phyloP scores from a whole-genome alignment of 2,329 filamentous ascomycete species.

The Aureobasidium lini region DNA sequence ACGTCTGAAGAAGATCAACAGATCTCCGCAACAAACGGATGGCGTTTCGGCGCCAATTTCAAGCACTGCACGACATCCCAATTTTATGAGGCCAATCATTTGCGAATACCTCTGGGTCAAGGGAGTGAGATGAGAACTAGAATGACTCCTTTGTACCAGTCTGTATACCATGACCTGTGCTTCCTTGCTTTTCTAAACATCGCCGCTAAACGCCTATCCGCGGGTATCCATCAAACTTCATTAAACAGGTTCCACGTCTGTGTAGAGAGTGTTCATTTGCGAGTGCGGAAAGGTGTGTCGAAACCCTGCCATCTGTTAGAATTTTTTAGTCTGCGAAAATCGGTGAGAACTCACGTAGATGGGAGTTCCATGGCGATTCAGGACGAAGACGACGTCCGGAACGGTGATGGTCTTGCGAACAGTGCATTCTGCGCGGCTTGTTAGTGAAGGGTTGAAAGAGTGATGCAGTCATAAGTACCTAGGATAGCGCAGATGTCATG shows the following conservation, averaged over 20 bases:
- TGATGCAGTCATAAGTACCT: constrained; percentile 1
- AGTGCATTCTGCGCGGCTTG: background rate
- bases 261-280: background rate
- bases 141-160: background rate
- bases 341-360: constrained; percentile 38
- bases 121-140: background rate
- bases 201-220: background rate
- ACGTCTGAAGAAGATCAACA: background rate
- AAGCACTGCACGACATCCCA: constrained; percentile 4
- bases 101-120: background rate
- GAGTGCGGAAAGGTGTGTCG: constrained; percentile 32
- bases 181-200: background rate
- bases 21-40: background rate
- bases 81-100: background rate
- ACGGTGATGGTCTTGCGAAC: constrained; percentile 55
- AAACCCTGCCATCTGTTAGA: constrained; percentile 32
- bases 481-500: constrained; percentile 22
- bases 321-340: background rate
- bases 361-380: constrained; percentile 40
- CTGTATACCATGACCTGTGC: background rate
- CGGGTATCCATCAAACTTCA: background rate
- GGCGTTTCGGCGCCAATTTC: background rate
- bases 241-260: background rate
- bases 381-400: constrained; percentile 53
- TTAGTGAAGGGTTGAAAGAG: no score